Evolutionary conservation across 2,329 filamentous ascomycete species (phyloP), one percentile per base, ranked within the genome.

Genomic region (Xylariaceae sp.): DNA sequence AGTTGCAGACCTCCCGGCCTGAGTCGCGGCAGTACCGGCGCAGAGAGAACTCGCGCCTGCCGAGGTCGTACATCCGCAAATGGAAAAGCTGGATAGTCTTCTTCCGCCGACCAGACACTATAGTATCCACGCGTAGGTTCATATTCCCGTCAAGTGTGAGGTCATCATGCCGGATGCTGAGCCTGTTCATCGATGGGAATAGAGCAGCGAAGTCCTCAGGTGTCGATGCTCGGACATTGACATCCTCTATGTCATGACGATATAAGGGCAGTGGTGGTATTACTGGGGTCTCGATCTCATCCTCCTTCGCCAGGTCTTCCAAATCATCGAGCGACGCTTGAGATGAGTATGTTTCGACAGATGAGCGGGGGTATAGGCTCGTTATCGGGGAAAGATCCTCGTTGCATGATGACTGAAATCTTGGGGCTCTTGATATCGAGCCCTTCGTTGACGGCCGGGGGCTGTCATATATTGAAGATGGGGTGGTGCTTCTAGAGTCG

Each of bases 11-110:
- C 67, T 97, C 92, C 39, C 92, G 84, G 19, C 93, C 92, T 22
- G 91, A 96, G 52, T 95, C 87, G 45, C 93, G 83, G 66, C 88
- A 93, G 67, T 98, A 97, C 38, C 92, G 82, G 22, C 92, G 83
- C 22, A 97, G 75, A 1, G 91, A 95, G 67, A 95, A 96, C 50
- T 95, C 87, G 40, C 93, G 82, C 56, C 82, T 83, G 60, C 82
- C 83, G 44, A 97, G 72, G 65, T 97, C 89, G 64, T 95, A 85
- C 89, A 98, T 95, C 59, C 90, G 86, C 49, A 97, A 74, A 66
- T 98, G 92, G 68, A 96, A 97, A 38, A 98, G 82, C 63, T 84
- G 80, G 10, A 82, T 69, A 5, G 83, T 88, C 58, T 86, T 79
- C 56, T 82, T 81, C 52, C 82, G 79, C 53, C 79, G 79, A 33